These are phyloP conservation scores for Pichia sp. DNA, from an alignment of 1,139 yeast species.

Conservation along the genomic window DNA sequence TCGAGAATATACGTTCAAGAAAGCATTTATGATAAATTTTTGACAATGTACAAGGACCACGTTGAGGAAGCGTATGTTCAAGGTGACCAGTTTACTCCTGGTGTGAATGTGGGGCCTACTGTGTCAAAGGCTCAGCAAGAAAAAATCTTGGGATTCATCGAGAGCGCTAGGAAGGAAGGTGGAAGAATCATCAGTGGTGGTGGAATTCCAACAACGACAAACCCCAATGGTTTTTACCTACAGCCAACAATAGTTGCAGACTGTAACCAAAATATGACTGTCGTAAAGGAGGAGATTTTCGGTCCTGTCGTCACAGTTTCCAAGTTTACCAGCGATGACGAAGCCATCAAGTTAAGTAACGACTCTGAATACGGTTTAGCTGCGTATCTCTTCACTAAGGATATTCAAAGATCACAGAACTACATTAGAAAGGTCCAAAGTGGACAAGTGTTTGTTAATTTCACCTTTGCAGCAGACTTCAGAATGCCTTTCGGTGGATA, in stretches of 20 bases:
- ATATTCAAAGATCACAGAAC: conserved; percentile 35
- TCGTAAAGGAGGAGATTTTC: conserved; percentile 51
- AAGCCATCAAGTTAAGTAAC: conserved; percentile 44
- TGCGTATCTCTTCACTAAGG: conserved; percentile 49
- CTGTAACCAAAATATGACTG: conserved; percentile 44
- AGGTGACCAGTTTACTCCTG: conserved; percentile 49
- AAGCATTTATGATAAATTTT: conserved; percentile 33
- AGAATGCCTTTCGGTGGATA: conserved; percentile 52
- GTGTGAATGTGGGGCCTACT: conserved; percentile 71
- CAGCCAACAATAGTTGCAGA: conserved; percentile 52
- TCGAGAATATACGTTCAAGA: conserved; percentile 46
- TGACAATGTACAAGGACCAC: conserved; percentile 40
- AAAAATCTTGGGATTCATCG: conserved; percentile 41
- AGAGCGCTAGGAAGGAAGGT: conserved; percentile 49
- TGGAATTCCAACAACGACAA: conserved; percentile 24
- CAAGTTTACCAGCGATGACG: conserved; percentile 46
- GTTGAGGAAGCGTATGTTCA: conserved; percentile 45
- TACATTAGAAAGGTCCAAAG: conserved; percentile 28
- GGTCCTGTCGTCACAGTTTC: conserved; percentile 55
- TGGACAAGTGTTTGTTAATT: conserved; percentile 56
- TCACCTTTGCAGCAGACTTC: conserved; percentile 48
- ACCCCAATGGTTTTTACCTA: conserved; percentile 36
- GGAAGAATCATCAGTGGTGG: conserved; percentile 50
- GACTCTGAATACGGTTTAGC: conserved; percentile 51
- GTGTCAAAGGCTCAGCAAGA: conserved; percentile 59